Conservation (phyloP, 2,329 filamentous ascomycete species). For the Fusarium bactridioides region DNA sequence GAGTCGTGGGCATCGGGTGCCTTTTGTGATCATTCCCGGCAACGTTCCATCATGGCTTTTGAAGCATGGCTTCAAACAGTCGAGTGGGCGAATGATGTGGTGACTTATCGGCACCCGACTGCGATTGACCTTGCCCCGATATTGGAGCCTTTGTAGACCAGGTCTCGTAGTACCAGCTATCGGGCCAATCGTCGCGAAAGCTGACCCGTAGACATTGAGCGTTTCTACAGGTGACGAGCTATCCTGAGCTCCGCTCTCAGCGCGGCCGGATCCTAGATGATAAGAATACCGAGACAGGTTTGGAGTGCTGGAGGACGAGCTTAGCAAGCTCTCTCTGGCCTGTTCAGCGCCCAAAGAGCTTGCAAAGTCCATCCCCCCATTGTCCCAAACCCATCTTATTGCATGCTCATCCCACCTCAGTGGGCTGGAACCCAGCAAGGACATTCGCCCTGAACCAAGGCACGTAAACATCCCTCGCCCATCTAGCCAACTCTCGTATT, state of each 20-base stretch:
- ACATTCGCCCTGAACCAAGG: constrained; percentile 25
- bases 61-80: neutral
- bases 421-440: neutral
- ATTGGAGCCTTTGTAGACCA: neutral
- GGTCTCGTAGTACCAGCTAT: accelerated
- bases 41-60: no score
- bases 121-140: no score
- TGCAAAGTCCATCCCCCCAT: neutral
- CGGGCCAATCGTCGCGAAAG: neutral
- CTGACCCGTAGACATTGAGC: neutral
- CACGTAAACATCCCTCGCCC: constrained; percentile 21
- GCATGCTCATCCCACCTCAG: neutral
- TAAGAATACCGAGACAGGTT: neutral
- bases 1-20: neutral
- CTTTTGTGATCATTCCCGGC: neutral
- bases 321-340: neutral
- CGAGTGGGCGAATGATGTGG: accelerated
- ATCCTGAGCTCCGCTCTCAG: no score
- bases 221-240: accelerated
- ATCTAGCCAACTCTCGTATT: constrained; percentile 14
- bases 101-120: accelerated
- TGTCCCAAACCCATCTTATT: no score
- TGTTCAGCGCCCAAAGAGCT: neutral
- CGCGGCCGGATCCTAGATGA: accelerated
- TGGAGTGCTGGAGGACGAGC: accelerated